Evolutionary conservation across 352 stramenopile species (phyloP).

Genomic region (Phytophthora hibernalis): DNA sequence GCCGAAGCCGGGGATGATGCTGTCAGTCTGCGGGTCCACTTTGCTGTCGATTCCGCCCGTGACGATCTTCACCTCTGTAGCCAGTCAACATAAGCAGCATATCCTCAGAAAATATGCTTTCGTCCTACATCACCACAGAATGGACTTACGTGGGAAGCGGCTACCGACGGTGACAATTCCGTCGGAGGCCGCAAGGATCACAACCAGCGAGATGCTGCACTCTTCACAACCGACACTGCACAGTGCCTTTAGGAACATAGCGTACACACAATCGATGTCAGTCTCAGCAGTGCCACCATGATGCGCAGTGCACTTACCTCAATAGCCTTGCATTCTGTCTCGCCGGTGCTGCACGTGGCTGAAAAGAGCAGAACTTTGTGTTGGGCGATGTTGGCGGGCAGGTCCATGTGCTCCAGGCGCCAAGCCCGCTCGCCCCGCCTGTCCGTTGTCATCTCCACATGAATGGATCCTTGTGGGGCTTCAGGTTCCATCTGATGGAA

Average conservation of each 20-base stretch:
- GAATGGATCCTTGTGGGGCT: slow-evolving; percentile 43
- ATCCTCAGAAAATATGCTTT: no score
- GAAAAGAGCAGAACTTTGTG: slow-evolving; percentile 51
- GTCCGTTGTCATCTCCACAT: slow-evolving; percentile 22
- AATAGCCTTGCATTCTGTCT: slow-evolving; percentile 42
- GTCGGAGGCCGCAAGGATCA: slow-evolving; percentile 38
- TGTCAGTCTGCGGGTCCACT: slow-evolving; percentile 26
- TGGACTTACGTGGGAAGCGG: slow-evolving; percentile 48
- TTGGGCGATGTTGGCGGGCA: slow-evolving; percentile 43
- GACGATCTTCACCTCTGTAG: slow-evolving; percentile 46
- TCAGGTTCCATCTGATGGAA: slow-evolving; percentile 63
- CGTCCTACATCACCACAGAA: no score
- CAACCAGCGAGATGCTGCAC: slow-evolving; percentile 50
- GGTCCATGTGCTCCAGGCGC: slow-evolving; percentile 41
- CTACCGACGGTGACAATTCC: slow-evolving; percentile 39
- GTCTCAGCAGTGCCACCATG: not conserved
- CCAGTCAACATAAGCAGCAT: not conserved
- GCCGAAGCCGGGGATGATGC: slow-evolving; percentile 43
- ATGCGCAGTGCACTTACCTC: slow-evolving; percentile 26
- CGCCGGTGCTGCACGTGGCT: slow-evolving; percentile 35
- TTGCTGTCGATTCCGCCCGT: slow-evolving; percentile 45
- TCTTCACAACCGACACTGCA: slow-evolving; percentile 38
- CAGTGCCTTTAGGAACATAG: slow-evolving; percentile 32
- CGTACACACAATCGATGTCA: not conserved
- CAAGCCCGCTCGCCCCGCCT: slow-evolving; percentile 15